Evolutionary conservation across 2,329 filamentous ascomycete species (phyloP).

Genomic region (Aspergillus brasiliensis): DNA sequence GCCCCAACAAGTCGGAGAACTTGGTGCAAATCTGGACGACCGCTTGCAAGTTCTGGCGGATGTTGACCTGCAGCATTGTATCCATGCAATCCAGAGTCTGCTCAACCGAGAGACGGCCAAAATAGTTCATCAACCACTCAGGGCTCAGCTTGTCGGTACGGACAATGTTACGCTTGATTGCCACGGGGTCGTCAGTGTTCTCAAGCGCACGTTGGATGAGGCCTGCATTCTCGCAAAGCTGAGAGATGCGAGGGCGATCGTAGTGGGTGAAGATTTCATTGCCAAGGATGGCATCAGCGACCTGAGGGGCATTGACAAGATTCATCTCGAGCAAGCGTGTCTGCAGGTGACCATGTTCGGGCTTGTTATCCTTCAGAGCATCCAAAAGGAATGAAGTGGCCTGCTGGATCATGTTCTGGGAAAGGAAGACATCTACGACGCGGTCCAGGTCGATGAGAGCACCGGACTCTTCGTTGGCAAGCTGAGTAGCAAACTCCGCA

Average conservation of each 20-base stretch:
- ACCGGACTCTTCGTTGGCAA: constrained; percentile 86
- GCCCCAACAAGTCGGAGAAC: constrained; percentile 90
- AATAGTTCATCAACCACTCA: constrained; percentile 91
- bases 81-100: constrained; percentile 92
- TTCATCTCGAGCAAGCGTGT: constrained; percentile 98
- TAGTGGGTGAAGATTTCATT: constrained; percentile 99
- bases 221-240: constrained; percentile 90
- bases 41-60: constrained; percentile 92
- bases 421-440: constrained; percentile 96
- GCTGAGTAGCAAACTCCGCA: constrained; percentile 87
- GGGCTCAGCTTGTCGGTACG: constrained; percentile 81
- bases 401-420: constrained; percentile 96
- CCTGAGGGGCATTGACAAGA: constrained; percentile 90
- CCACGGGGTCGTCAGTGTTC: constrained; percentile 86
- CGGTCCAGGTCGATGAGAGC: constrained; percentile 89
- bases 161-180: constrained; percentile 88
- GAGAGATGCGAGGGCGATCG: constrained; percentile 84
- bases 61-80: constrained; percentile 95
- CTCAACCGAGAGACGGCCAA: constrained; percentile 91
- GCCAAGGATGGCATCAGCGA: constrained; percentile 94
- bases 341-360: constrained; percentile 90
- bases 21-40: constrained; percentile 97
- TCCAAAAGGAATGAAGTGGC: constrained; percentile 97
- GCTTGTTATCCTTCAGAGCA: constrained; percentile 90
- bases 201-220: constrained; percentile 85